Evolutionary conservation across 2,329 filamentous ascomycete species (phyloP).

Genomic region (Microdochium paspali): DNA sequence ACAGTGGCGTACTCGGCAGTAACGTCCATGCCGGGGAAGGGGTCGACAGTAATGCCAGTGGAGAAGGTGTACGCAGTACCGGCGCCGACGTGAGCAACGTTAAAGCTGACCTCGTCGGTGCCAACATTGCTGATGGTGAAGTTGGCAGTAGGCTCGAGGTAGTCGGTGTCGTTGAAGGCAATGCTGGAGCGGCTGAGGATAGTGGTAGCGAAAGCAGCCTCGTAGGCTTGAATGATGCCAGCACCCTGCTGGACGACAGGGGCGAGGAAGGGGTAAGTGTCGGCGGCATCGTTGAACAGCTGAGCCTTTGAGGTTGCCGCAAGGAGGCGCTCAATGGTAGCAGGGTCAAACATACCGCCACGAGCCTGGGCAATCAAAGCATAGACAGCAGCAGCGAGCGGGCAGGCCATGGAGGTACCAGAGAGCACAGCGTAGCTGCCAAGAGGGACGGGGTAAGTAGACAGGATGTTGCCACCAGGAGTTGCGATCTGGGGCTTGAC

Average conservation of each 20-base stretch:
- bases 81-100: conserved; percentile 38
- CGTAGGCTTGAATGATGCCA: conserved; percentile 50
- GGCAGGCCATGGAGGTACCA: conserved; percentile 35
- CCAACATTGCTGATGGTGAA: conserved; percentile 49
- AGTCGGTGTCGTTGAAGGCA: conserved; percentile 54
- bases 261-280: conserved; percentile 29
- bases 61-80: conserved; percentile 44
- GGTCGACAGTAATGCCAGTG: conserved; percentile 22
- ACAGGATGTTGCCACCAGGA: conserved; percentile 48
- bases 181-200: conserved; percentile 46
- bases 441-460: conserved; percentile 39
- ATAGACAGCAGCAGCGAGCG: conserved; percentile 38
- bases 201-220: conserved; percentile 44
- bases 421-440: conserved; percentile 40
- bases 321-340: conserved; percentile 36
- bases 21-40: conserved; percentile 34
- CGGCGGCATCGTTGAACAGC: conserved; percentile 33
- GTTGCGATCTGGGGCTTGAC: conserved; percentile 47
- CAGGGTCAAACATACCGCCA: conserved; percentile 36
- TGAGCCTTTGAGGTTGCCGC: conserved; percentile 38
- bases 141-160: conserved; percentile 37
- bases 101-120: conserved; percentile 36
- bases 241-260: conserved; percentile 52
- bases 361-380: conserved; percentile 38
- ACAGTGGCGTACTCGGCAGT: conserved; percentile 30